phyloP scores from a whole-genome alignment of 768 basidiomycete genomes.

The Lentinula raphanica region DNA sequence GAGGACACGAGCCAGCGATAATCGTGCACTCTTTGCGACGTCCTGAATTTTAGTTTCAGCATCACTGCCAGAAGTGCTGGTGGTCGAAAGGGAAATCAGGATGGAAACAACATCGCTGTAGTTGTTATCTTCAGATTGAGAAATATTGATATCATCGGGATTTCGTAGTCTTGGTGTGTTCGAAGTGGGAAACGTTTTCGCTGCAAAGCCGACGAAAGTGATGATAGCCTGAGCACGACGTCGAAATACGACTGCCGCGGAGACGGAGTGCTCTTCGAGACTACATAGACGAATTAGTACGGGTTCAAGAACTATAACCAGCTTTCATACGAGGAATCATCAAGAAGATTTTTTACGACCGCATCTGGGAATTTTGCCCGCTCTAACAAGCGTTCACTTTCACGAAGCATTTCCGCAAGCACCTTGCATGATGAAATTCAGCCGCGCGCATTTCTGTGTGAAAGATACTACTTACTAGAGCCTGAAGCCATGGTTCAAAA shows the following conservation, averaged over 20 bases:
- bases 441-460: neutral
- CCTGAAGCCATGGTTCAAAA: conserved; percentile 40
- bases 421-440: conserved; percentile 36
- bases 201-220: conserved; percentile 51
- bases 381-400: conserved; percentile 54
- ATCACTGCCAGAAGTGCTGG: conserved; percentile 20
- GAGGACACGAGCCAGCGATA: conserved; percentile 49
- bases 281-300: conserved; percentile 24
- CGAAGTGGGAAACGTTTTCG: conserved; percentile 30
- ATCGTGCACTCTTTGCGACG: conserved; percentile 42
- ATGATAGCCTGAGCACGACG: conserved; percentile 68
- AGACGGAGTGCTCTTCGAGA: conserved; percentile 52
- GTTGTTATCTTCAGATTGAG: conserved; percentile 17
- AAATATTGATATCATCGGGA: neutral
- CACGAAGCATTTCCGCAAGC: conserved; percentile 59
- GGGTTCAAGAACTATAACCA: neutral
- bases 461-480: conserved; percentile 37
- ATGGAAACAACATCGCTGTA: conserved; percentile 41
- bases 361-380: conserved; percentile 35
- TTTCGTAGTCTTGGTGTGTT: neutral
- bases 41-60: conserved; percentile 35
- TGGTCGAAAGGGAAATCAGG: conserved; percentile 43
- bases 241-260: conserved; percentile 38
- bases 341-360: conserved; percentile 45
- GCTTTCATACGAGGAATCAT: conserved; percentile 45